A percentile compares a stretch with the other conserved stretches of the same genome.
phyloP scores from a whole-genome alignment of 208 protist genomes.

The Sergeia podlipaevii region DNA sequence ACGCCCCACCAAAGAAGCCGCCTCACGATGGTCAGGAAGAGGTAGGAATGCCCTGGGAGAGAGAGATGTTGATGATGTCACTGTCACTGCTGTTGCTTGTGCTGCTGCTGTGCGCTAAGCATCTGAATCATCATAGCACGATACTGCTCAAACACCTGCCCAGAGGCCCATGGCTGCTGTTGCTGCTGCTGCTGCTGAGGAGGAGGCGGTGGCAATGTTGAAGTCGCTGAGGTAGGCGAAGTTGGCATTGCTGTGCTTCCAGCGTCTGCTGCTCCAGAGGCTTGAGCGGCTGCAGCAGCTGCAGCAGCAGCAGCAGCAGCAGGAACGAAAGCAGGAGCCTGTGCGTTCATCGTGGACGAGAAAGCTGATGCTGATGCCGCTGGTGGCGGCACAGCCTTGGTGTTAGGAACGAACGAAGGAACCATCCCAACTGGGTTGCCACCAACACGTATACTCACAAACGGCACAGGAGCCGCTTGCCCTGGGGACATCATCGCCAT shows the following conservation, averaged over 20 bases:
- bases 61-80: too few relatives aligned
- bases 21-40: too few relatives aligned
- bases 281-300: neutral
- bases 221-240: neutral
- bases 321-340: constrained; percentile 14
- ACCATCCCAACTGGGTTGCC: neutral
- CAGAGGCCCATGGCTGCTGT: constrained; percentile 28
- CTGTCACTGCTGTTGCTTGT: too few relatives aligned
- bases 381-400: neutral
- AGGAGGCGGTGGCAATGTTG: neutral
- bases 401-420: constrained; percentile 11
- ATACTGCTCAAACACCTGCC: constrained; percentile 32
- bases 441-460: too few relatives aligned
- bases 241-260: neutral
- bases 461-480: too few relatives aligned
- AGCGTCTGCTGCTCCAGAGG: neutral
- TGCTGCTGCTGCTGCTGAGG: neutral
- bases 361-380: neutral
- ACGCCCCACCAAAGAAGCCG: too few relatives aligned
- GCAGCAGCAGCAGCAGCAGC: neutral
- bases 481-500: too few relatives aligned
- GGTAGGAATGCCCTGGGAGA: too few relatives aligned
- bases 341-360: constrained; percentile 8
- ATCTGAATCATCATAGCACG: constrained; percentile 30
- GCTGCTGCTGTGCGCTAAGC: too few relatives aligned